Evolutionary conservation across 257 asterid species (phyloP).

Genomic region (Plantago major): DNA sequence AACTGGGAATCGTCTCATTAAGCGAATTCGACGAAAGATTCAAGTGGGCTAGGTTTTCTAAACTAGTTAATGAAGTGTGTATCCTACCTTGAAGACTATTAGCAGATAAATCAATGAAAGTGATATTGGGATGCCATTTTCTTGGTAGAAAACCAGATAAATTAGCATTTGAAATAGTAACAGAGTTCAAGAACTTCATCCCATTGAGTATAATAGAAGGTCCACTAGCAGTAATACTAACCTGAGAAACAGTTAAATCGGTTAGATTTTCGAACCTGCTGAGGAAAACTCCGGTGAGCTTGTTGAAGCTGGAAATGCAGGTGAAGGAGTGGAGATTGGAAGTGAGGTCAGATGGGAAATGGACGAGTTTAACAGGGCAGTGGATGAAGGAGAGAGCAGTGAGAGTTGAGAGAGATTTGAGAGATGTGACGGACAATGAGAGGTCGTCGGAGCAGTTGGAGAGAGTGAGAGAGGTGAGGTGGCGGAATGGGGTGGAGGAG

Average conservation of each 20-base stretch:
- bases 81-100: constrained; percentile 63
- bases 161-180: constrained; percentile 60
- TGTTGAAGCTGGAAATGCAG: constrained; percentile 59
- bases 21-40: constrained; percentile 75
- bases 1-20: constrained; percentile 55
- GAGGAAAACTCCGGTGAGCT: constrained; percentile 74
- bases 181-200: constrained; percentile 41
- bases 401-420: constrained; percentile 74
- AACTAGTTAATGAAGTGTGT: constrained; percentile 52
- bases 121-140: constrained; percentile 67
- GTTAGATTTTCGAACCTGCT: constrained; percentile 47
- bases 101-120: constrained; percentile 58
- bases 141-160: constrained; percentile 64
- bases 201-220: constrained; percentile 46
- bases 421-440: constrained; percentile 56
- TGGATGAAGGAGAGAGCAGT: constrained; percentile 49
- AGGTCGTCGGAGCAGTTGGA: constrained; percentile 80
- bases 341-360: constrained; percentile 62
- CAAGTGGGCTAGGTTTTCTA: constrained; percentile 52
- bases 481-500: constrained; percentile 66
- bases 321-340: constrained; percentile 61
- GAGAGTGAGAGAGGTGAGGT: constrained; percentile 71
- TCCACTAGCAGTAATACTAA: constrained; percentile 52
- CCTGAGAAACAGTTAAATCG: constrained; percentile 54
- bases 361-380: constrained; percentile 71